These are phyloP conservation scores for Cercospora sojina DNA, from an alignment of 2,329 filamentous ascomycete genomes.

Conservation along the genomic window DNA sequence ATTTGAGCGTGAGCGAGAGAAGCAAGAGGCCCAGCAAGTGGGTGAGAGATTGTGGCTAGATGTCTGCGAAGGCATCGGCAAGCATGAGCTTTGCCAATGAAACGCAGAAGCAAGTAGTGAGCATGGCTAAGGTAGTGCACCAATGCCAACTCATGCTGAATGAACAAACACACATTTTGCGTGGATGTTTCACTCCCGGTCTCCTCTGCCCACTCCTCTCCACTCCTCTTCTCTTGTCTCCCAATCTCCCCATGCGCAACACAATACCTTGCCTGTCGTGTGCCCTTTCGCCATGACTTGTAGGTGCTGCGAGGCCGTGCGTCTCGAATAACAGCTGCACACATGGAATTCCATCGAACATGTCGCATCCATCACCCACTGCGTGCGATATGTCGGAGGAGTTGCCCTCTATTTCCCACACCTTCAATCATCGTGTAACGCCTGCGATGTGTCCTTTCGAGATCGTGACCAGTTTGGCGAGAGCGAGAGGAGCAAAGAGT, in stretches of 20 bases:
- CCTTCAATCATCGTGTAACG: no score
- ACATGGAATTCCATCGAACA: conserved; percentile 5
- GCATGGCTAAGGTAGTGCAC: conserved; percentile 24
- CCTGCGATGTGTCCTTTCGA: no score
- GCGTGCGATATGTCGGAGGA: conserved; percentile 7
- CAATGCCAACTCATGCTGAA: conserved; percentile 24
- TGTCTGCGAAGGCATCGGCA: conserved; percentile 21
- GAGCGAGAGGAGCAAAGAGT: not conserved
- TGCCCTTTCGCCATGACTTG: not conserved
- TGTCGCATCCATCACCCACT: not conserved
- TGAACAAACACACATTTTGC: conserved; percentile 2
- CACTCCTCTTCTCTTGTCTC: not conserved
- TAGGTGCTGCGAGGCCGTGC: not conserved
- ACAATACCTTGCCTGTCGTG: not conserved
- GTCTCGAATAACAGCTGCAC: not conserved
- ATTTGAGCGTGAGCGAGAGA: not conserved
- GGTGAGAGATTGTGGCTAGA: conserved; percentile 18
- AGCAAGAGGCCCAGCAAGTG: conserved; percentile 6
- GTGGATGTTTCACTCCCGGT: conserved; percentile 12
- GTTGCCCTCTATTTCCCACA: not conserved
- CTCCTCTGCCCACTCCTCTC: not conserved
- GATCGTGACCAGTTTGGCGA: not conserved
- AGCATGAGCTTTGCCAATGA: conserved; percentile 20
- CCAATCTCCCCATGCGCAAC: not conserved
- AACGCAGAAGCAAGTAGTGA: conserved; percentile 21